Evolutionary conservation across 2,329 filamentous ascomycete genomes (phyloP), one percentile per base, ranked within the genome.

Genomic region (Diplodia corticola): DNA sequence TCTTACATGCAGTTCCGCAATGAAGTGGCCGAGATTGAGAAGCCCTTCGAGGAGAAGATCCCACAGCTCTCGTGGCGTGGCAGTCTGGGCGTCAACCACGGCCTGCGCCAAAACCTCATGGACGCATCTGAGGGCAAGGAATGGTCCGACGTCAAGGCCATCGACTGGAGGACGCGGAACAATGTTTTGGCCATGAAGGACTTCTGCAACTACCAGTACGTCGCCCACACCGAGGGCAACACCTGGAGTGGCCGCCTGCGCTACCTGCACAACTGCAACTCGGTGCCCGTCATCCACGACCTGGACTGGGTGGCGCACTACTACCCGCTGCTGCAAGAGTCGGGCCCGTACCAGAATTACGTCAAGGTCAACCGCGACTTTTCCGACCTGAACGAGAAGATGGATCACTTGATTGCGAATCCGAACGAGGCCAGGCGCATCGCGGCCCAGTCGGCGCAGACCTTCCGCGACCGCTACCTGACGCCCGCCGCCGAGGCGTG

Each of bases 401-500:
- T 81, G 49, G 68, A 79, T 13, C 78, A 78, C 63, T 73, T 85
- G 5, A 73, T 81, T 51, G 74, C 77, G 60, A 73, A 84, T 67
- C 78, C 78, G 0, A 68, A 75, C 4, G 71, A 76, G 3, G 83
- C 83, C n/a, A 76, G 82, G 70, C 73, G 72, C 35, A 84, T 87
- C 64, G 84, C 84, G 9, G 73, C 80, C 22, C 84, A 85, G 69
- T 78, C 77, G 2, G 78, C 81, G 5, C 71, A 71, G 49, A 80
- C 78, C 12, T 85, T 86, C 69, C 78, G 83, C 2, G 83, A 86
- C 69, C 74, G 81, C 4, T 86, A 85, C 70, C 73, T 86, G 40
- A 85, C 83, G 2, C 82, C 83, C 2, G 82, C 83, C 3, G 83
- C 84, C 1, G 82, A 86, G 71, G 79, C 81, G 3, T 86, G 84